A percentile compares a stretch with the other conserved stretches of the same genome.
Evolutionary conservation across 768 basidiomycete species (phyloP).

Genomic region (Lactarius pseudohatsudake): DNA sequence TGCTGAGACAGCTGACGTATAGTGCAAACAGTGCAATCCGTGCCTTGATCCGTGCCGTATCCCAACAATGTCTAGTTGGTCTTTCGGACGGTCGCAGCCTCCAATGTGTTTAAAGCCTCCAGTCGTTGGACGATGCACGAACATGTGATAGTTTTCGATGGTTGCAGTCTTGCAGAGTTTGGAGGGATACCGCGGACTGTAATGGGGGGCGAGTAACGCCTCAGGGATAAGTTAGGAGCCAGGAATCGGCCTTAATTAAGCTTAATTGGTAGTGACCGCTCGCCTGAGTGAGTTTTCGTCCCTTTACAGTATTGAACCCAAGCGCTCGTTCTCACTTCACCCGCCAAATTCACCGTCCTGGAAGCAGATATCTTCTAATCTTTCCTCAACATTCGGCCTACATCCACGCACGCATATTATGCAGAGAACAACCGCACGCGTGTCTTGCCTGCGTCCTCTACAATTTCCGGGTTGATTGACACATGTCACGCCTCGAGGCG

Average conservation of each 20-base stretch:
- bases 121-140: conserved; percentile 44
- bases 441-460: no score
- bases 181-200: no score
- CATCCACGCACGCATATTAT: background rate
- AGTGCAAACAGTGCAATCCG: conserved; percentile 64
- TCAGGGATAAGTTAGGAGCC: no score
- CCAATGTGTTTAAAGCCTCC: conserved; percentile 24
- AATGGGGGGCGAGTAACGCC: no score
- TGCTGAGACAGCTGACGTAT: conserved; percentile 91
- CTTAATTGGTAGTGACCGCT: no score
- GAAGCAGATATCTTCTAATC: background rate
- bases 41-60: conserved; percentile 56
- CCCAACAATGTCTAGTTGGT: conserved; percentile 76
- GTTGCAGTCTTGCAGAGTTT: no score
- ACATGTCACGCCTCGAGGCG: no score
- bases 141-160: conserved; percentile 39
- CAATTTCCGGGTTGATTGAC: no score
- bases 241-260: no score
- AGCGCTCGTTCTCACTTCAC: background rate
- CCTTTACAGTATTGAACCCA: no score
- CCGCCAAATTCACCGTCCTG: background rate
- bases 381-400: background rate
- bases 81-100: conserved; percentile 62
- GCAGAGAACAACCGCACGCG: no score
- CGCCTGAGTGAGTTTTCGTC: no score